These are phyloP conservation scores for Phytophthora citricola DNA, from an alignment of 352 stramenopile genomes.

Conservation along the genomic window DNA sequence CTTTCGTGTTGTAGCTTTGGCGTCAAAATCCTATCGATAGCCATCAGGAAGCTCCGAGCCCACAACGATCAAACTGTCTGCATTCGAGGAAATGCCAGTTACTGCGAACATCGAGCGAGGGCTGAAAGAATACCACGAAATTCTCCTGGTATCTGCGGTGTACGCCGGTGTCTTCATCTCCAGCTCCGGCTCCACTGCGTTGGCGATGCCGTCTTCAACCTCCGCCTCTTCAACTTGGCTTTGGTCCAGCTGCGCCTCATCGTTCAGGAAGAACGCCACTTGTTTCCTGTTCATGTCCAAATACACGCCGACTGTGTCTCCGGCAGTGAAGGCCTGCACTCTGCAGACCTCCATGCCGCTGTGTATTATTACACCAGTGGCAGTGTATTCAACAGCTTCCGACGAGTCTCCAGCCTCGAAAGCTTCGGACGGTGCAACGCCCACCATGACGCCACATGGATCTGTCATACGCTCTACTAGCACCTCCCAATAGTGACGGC, in stretches of 20 bases:
- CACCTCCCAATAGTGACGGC: constrained; percentile 57
- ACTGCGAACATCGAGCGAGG: constrained; percentile 42
- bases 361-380: constrained; percentile 42
- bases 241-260: constrained; percentile 27
- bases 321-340: constrained; percentile 38
- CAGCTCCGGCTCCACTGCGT: constrained; percentile 4
- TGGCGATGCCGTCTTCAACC: not conserved
- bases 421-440: constrained; percentile 36
- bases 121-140: constrained; percentile 35
- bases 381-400: constrained; percentile 44
- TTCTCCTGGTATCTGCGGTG: not conserved
- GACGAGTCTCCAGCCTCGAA: constrained; percentile 35
- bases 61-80: constrained; percentile 48
- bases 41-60: constrained; percentile 23
- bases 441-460: constrained; percentile 37
- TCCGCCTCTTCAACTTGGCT: constrained; percentile 6
- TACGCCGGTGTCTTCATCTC: constrained; percentile 30
- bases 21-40: constrained; percentile 38
- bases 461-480: constrained; percentile 40
- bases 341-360: constrained; percentile 42
- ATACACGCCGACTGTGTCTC: constrained; percentile 52
- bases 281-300: constrained; percentile 54
- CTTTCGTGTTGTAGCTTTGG: constrained; percentile 17
- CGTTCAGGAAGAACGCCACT: constrained; percentile 58
- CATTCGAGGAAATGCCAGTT: constrained; percentile 34